These are phyloP conservation scores for Avena insularis DNA, from an alignment of 176 grass and related monocot genomes.

Conservation along the genomic window DNA sequence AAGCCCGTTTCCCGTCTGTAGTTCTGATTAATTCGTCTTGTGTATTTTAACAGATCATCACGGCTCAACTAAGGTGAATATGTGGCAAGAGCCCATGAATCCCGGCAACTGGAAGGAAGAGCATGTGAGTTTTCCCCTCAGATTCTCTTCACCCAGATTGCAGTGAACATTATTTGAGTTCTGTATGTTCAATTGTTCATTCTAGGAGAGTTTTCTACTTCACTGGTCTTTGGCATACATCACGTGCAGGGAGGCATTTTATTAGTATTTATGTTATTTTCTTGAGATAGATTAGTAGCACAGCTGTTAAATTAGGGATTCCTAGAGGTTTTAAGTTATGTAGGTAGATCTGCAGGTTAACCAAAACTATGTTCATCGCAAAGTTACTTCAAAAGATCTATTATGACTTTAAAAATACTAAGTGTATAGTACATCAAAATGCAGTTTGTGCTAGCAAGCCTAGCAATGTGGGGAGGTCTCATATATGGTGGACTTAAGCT, in stretches of 20 bases:
- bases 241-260: not conserved
- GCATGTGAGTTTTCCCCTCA: slow-evolving; percentile 52
- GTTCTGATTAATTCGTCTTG: not conserved
- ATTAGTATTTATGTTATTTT: not conserved
- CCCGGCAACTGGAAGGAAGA: slow-evolving; percentile 74
- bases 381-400: slow-evolving; percentile 10
- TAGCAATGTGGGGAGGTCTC: slow-evolving; percentile 59
- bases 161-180: not conserved
- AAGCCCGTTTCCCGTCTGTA: too few species aligned
- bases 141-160: not conserved
- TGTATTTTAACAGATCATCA: slow-evolving; percentile 50
- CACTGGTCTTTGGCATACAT: not conserved
- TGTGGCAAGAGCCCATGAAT: slow-evolving; percentile 60
- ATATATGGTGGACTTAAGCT: slow-evolving; percentile 58
- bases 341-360: slow-evolving; percentile 21
- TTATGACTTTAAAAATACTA: not conserved
- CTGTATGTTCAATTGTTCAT: not conserved
- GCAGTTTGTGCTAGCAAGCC: slow-evolving; percentile 77
- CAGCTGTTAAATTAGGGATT: not conserved
- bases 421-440: not conserved
- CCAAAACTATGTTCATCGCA: not conserved
- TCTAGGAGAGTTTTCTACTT: slow-evolving; percentile 4
- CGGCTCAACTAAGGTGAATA: slow-evolving; percentile 47
- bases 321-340: not conserved
- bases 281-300: not conserved